Evolutionary conservation across 768 basidiomycete genomes (phyloP).

Genomic region (Rhizopogon roseolus): DNA sequence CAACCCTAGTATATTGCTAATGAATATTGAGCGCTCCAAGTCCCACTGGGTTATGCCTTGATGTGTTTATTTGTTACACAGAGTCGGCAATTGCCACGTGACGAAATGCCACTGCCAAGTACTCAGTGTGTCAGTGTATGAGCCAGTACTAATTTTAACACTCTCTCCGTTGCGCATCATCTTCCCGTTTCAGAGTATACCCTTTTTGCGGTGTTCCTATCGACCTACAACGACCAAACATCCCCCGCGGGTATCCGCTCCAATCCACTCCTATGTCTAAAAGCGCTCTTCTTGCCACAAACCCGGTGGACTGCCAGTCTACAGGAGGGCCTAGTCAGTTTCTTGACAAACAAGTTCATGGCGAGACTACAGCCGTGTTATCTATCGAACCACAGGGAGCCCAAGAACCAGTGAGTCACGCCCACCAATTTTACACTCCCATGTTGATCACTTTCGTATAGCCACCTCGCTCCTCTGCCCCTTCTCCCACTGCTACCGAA

Average conservation of each 20-base stretch:
- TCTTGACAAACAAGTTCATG: slow-evolving; percentile 20
- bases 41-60: no score
- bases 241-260: slow-evolving; percentile 6
- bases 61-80: no score
- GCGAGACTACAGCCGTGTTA: slow-evolving; percentile 14
- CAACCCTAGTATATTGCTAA: no score
- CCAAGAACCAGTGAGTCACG: slow-evolving; percentile 22
- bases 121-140: no score
- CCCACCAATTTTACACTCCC: background rate
- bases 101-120: no score
- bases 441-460: slow-evolving; percentile 4
- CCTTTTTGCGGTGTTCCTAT: slow-evolving; percentile 16
- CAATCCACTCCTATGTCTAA: slow-evolving; percentile 7
- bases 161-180: background rate
- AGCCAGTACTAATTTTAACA: background rate
- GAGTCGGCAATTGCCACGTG: no score
- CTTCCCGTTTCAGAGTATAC: slow-evolving; percentile 13
- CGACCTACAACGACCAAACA: slow-evolving; percentile 8
- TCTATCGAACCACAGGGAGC: slow-evolving; percentile 2
- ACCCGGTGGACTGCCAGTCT: slow-evolving; percentile 17
- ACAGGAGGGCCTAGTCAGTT: slow-evolving; percentile 20
- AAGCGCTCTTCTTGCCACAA: slow-evolving; percentile 5
- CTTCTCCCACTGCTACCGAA: slow-evolving; percentile 28
- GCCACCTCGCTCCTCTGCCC: slow-evolving; percentile 14
- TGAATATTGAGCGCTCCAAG: no score